Base-by-base conservation (phyloP, 805 yeast species). In the Citeromyces matritensis region DNA sequence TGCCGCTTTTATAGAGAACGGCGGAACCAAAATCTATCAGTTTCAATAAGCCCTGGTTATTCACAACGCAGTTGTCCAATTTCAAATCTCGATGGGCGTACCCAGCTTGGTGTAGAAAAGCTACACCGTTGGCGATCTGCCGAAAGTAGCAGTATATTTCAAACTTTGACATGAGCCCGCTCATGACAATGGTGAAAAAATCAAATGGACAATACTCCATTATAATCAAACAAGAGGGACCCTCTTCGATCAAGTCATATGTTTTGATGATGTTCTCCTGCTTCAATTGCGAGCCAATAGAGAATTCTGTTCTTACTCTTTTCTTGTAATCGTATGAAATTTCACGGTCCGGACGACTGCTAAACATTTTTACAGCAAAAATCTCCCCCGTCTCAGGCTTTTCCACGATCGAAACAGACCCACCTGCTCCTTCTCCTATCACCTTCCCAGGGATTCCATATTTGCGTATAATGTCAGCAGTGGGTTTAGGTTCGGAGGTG, bases 181-280 rank as follows among this genome's bases (percentile, higher is more conserved):
- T 67, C 96, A 88, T 88, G 23, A 88, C 95, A 33, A 88, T 64
- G 29, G 91, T 82, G 53, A 88, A 88, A 47, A 88, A 83, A 55
- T 88, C 98, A 49, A 66, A 84, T 2, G 84, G 88, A 34, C 93
- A 81, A 50, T 78, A 88, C 48, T 88, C 96, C 94, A 91, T 86
- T 24, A 88, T 79, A 39, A 88, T 81, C 35, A 69, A 67, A 46
- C 69, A 74, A 36, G 59, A 58, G 26, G 61, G 60, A 14, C 67
- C 66, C 39, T 84, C 94, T 42, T 73, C 69, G 38, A 86, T 57
- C 49, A 86, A 65, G 45, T 86, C 96, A 32, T 75, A 57, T 4
- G 94, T 85, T 42, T 74, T 77, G 40, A 86, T 75, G 34, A 86
- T 63, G 52, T 86, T 86, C 38, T 72, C 73, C 47, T 88, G 94